Base-by-base conservation (phyloP, 2,329 filamentous ascomycete species). In the Ustulina deusta region DNA sequence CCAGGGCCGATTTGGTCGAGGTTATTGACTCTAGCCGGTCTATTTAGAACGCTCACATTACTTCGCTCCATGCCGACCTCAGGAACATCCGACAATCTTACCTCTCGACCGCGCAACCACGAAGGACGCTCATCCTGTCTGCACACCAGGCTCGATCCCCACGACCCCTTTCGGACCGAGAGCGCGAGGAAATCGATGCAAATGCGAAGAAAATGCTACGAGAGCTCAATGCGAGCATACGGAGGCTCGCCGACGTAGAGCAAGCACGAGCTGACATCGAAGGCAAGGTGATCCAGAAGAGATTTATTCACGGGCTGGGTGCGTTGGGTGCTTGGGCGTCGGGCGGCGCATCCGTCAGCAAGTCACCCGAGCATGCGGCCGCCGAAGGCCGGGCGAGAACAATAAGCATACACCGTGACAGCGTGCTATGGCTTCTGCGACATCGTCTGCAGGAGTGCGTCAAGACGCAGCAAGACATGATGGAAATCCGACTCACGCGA, bases 1-100 rank as follows among this genome's bases (percentile, higher is more conserved):
- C 64, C 6, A 46, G 29, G 6, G 11, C 20, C 15, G 22, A 22
- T 49, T 40, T 32, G 46, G 10, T 44, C 56, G 22, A 44, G n/a
- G 38, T 70, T 69, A 61, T 67, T 72, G 55, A 72, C 70, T 46
- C 27, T 10, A 11, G 49, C 13, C 44, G 13, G 52, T 56, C 54
- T 60, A 52, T 57, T 32, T 63, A 77, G 94, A 96, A 97, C 78
- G 87, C 90, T 7, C 93, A 97, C 78, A 97, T 98, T 69, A 82
- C 87, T 69, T 93, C 91, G 58, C 89, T 99, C 40, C 90, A 93
- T 74, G 83, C 83, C 72, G 93, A 97, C 76, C 90, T 99, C 22
- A 89, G 89, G 77, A 89, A 90, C 67, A 93, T 97, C 75, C 92
- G 95, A 67, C 93, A 94, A 74, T 90, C 94, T 66, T 99, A 99